Percentiles rank a stretch among this genome's conserved stretches.
phyloP scores from a whole-genome alignment of 768 basidiomycete species.

The Rhodotorula kratochvilovae region DNA sequence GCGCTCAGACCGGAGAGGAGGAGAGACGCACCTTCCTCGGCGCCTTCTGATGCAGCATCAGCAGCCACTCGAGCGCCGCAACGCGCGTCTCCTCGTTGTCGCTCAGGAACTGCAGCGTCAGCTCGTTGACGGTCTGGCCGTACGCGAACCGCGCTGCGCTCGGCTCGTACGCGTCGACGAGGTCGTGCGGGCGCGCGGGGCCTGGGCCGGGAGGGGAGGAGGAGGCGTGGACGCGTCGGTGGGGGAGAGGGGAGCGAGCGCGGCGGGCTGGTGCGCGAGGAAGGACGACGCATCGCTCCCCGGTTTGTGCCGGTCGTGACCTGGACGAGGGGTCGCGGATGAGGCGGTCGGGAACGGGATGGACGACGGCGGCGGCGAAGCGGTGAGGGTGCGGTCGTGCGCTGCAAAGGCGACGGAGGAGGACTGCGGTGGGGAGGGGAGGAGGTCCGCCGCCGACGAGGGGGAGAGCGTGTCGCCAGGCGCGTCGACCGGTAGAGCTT shows the following conservation, averaged over 20 bases:
- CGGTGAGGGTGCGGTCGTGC: constrained; percentile 17
- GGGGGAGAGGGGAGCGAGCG: constrained; percentile 1
- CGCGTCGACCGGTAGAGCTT: constrained; percentile 61
- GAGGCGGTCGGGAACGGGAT: constrained; percentile 28
- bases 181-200: constrained; percentile 11
- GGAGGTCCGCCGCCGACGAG: not conserved
- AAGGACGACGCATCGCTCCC: constrained; percentile 23
- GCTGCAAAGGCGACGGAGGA: not conserved
- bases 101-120: constrained; percentile 89
- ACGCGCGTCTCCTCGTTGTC: constrained; percentile 96
- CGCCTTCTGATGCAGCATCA: constrained; percentile 97
- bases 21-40: constrained; percentile 69
- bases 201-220: not conserved
- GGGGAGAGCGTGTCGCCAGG: constrained; percentile 49
- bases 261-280: not conserved
- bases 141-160: constrained; percentile 75
- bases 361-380: constrained; percentile 10
- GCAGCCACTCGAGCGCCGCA: constrained; percentile 91
- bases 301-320: constrained; percentile 30
- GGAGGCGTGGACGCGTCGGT: not conserved
- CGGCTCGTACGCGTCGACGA: constrained; percentile 48
- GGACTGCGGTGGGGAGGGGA: not conserved
- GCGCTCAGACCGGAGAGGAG: no score
- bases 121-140: constrained; percentile 80
- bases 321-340: constrained; percentile 5